Evolutionary conservation across 2,329 filamentous ascomycete species (phyloP), one percentile per base, ranked within the genome.

Genomic region (Paecilomyces sp.): DNA sequence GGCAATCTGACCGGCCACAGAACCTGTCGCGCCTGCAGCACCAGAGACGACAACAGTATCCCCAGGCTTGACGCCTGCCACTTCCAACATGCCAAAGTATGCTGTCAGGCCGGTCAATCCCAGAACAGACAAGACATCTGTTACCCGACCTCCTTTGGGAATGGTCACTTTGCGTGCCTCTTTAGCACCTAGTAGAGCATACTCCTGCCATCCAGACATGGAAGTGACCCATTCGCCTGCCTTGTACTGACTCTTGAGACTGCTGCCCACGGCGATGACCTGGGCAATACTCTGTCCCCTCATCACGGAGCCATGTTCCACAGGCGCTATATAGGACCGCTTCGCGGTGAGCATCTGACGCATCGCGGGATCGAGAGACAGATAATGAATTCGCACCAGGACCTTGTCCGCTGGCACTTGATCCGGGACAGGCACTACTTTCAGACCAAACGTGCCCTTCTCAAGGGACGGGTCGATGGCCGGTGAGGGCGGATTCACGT

Each of bases 1-100:
- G 18, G 88, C 88, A 65, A 92, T 90, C 75, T 93, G 90, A 0
- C 88, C 89, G 0, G 85, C 89, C 1, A 92, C 84, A 68, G 83
- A 88, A 1, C 90, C 90, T 0, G 90, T 92, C 0, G 89, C 90
- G 1, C 90, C 90, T 0, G 90, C 90, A 1, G 90, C 90, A 6
- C 88, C 89, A 8, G 85, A 89, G 0, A 93, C 87, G 7, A 92
- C 88, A 1, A 93, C 89, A 3, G 88, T 86, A 64, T 92, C 88
- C 3, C 88, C 88, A 0, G 82, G 73, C 72, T 87, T 85, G 50
- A 88, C 84, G 58, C 88, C 77, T 2, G 85, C 89, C 54, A 92
- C 83, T 58, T 88, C 82, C 31, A 84, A 73, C 70, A 92, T 84
- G 22, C 90, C 89, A 63, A 90, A 89, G 76, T 90, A 92, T 1